phyloP scores from a whole-genome alignment of 768 basidiomycete species.

The Tremella mesenterica region DNA sequence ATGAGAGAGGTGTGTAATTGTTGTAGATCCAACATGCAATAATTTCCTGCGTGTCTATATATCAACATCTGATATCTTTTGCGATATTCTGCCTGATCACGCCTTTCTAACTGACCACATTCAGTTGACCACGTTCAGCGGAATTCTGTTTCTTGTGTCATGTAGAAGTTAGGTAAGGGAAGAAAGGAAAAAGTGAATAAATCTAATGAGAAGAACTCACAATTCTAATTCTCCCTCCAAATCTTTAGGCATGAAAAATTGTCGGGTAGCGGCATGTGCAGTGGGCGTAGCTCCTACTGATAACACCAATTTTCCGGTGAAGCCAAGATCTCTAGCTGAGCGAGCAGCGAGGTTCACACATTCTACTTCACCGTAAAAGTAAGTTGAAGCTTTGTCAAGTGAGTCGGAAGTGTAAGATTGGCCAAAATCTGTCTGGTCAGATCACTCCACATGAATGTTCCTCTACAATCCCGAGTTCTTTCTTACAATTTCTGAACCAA shows the following conservation, averaged over 20 bases:
- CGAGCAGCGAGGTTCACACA: conserved; percentile 60
- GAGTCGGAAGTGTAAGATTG: conserved; percentile 65
- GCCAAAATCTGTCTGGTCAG: conserved; percentile 22
- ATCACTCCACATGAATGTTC: too few relatives aligned
- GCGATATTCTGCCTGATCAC: too few relatives aligned
- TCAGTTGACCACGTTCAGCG: too few relatives aligned
- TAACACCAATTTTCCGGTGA: conserved; percentile 55
- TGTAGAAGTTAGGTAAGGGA: background rate
- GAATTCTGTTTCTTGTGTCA: background rate
- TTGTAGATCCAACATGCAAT: conserved; percentile 74
- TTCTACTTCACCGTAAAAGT: conserved; percentile 61
- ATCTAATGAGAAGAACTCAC: conserved; percentile 47
- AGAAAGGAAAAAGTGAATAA: conserved; percentile 27
- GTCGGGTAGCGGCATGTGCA: conserved; percentile 61
- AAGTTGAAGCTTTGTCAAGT: conserved; percentile 56
- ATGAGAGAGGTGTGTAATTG: conserved; percentile 68
- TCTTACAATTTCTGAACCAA: too few relatives aligned
- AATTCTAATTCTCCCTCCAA: conserved; percentile 63
- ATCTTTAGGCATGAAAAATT: conserved; percentile 43
- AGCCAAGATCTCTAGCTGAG: conserved; percentile 49
- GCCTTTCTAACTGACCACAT: too few relatives aligned
- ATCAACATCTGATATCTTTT: background rate
- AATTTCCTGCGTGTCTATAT: conserved; percentile 48
- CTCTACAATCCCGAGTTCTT: too few relatives aligned
- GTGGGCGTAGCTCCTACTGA: conserved; percentile 83